Percentiles rank a stretch among this genome's conserved stretches.
These are phyloP conservation scores for Blechomonas ayalai DNA, from an alignment of 208 protist species.

Conservation along the genomic window DNA sequence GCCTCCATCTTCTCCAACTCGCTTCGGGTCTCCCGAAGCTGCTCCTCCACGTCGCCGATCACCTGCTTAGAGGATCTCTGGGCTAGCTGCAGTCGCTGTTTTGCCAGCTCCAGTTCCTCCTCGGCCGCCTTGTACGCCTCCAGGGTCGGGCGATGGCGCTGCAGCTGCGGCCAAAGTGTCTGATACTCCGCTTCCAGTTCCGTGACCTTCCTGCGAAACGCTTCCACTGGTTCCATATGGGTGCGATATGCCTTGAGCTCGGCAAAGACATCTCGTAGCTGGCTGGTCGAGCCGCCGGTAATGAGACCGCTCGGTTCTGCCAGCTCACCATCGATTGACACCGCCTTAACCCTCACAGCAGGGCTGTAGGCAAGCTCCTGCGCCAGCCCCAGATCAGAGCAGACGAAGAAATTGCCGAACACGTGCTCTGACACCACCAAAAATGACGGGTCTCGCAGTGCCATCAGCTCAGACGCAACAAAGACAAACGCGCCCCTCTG, in stretches of 20 bases:
- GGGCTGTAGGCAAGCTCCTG: conserved; percentile 83
- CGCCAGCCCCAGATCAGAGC: conserved; percentile 68
- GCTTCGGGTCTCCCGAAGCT: conserved; percentile 19
- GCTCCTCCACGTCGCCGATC: conserved; percentile 24
- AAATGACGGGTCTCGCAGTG: conserved; percentile 30
- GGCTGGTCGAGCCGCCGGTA: conserved; percentile 90
- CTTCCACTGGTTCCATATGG: conserved; percentile 41
- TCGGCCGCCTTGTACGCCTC: conserved; percentile 49
- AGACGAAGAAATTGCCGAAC: conserved; percentile 97
- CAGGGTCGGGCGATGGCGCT: conserved; percentile 28
- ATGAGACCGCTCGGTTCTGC: conserved; percentile 97
- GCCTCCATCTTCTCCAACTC: conserved; percentile 21
- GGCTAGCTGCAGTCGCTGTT: conserved; percentile 36
- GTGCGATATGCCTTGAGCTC: conserved; percentile 41
- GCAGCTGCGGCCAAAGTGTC: conserved; percentile 26
- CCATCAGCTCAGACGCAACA: background rate
- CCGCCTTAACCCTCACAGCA: conserved; percentile 73
- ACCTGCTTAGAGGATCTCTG: conserved; percentile 9
- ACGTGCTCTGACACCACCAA: conserved; percentile 94
- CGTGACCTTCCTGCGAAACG: conserved; percentile 23
- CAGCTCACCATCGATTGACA: conserved; percentile 98
- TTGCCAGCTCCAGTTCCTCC: conserved; percentile 33
- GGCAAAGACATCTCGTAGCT: conserved; percentile 66
- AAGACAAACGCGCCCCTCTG: conserved; percentile 10
- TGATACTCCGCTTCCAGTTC: conserved; percentile 36